Conservation (phyloP, 2,329 filamentous ascomycete genomes). For the Ceratocystiopsis minuta region DNA sequence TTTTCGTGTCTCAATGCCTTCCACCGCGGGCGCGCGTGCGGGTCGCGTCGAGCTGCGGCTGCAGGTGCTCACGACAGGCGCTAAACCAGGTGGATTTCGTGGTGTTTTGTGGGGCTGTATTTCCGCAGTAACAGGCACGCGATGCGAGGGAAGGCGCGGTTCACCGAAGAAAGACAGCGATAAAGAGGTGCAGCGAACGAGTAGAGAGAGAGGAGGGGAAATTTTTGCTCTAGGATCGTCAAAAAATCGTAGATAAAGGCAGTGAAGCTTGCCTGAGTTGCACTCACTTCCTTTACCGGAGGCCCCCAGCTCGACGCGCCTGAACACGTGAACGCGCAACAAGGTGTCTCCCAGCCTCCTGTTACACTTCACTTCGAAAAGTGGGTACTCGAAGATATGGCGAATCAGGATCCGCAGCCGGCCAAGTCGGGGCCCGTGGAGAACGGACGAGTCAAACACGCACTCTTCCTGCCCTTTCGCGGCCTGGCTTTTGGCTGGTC, state of each 20-base stretch:
- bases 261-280: no score
- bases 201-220: neutral
- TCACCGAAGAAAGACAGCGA: neutral
- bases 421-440: no score
- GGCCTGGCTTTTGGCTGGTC: no score
- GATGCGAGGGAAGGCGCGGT: no score
- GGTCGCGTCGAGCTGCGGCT: slow-evolving; percentile 7
- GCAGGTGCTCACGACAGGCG: slow-evolving; percentile 3
- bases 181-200: neutral
- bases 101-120: slow-evolving; percentile 4
- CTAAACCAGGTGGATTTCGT: slow-evolving; percentile 6
- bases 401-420: no score
- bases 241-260: no score
- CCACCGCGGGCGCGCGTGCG: slow-evolving; percentile 6
- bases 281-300: neutral
- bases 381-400: neutral
- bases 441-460: no score
- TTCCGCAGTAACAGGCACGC: neutral
- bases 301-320: slow-evolving; percentile 7
- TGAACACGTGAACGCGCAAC: slow-evolving; percentile 10
- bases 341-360: neutral
- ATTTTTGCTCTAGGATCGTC: neutral
- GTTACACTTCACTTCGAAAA: neutral
- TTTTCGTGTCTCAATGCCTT: slow-evolving; percentile 8
- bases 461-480: no score